Conservation (phyloP, 495 filamentous ascomycete species). For the Monascus purpureus region DNA sequence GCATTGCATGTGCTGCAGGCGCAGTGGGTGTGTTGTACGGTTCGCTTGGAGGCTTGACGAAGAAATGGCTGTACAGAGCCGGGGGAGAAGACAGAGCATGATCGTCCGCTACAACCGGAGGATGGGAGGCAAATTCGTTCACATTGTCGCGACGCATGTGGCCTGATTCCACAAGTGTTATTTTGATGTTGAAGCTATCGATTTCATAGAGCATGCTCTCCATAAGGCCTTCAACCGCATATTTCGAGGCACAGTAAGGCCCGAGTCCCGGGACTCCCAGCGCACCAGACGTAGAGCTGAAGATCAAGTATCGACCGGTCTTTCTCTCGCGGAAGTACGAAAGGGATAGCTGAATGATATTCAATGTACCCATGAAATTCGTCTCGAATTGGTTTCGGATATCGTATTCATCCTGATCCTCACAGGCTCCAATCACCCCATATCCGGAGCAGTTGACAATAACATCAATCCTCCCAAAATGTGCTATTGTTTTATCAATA, state of each 20-base stretch:
- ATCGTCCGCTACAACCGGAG: conserved; percentile 11
- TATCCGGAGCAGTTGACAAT: conserved; percentile 87
- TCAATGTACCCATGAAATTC: conserved; percentile 86
- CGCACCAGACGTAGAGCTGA: conserved; percentile 79
- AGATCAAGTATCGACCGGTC: conserved; percentile 77
- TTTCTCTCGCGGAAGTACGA: conserved; percentile 72
- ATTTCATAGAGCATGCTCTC: conserved; percentile 94
- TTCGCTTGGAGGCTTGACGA: conserved; percentile 71
- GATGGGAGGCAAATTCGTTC: conserved; percentile 19
- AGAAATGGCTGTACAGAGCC: conserved; percentile 80
- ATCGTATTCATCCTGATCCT: conserved; percentile 92
- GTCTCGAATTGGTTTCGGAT: conserved; percentile 94
- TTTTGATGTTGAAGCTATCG: conserved; percentile 81
- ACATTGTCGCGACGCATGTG: conserved; percentile 66
- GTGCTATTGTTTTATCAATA: conserved; percentile 50
- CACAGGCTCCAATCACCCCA: conserved; percentile 88
- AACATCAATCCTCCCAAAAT: conserved; percentile 74
- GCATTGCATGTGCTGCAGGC: conserved; percentile 76
- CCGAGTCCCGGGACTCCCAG: conserved; percentile 84
- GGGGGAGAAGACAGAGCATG: conserved; percentile 36
- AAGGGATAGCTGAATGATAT: conserved; percentile 82
- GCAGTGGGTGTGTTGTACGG: conserved; percentile 63
- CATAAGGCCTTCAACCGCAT: conserved; percentile 86
- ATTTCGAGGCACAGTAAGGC: conserved; percentile 92
- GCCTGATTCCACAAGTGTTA: conserved; percentile 82